These are phyloP conservation scores for Aureobasidium vineae DNA, from an alignment of 2,329 filamentous ascomycete species.

Conservation along the genomic window DNA sequence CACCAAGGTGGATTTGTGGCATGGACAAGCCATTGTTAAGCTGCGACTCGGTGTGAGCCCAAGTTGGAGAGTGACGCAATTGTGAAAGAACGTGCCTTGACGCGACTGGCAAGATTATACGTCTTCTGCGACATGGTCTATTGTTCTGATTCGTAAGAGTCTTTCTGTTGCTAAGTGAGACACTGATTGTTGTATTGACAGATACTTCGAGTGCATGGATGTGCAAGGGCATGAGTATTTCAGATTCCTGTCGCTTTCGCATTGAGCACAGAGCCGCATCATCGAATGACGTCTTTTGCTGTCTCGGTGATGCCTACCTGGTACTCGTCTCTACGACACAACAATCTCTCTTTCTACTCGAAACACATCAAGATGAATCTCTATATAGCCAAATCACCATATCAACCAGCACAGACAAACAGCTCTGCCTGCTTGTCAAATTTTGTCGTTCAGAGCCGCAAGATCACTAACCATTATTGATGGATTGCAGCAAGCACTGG, in stretches of 20 bases:
- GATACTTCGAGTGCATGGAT: neutral
- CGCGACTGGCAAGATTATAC: constrained; percentile 47
- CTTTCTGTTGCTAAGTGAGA: neutral
- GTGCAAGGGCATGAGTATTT: neutral
- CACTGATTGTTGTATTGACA: neutral
- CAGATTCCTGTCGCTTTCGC: constrained; percentile 2
- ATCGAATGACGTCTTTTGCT: neutral
- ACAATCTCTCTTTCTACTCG: neutral
- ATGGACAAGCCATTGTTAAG: constrained; percentile 65
- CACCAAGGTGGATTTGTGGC: constrained; percentile 69
- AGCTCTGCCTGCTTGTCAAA: neutral
- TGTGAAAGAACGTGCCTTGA: constrained; percentile 36
- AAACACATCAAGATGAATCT: neutral
- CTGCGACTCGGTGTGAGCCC: constrained; percentile 39
- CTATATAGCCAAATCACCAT: too few species aligned
- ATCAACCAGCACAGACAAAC: neutral
- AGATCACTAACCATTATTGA: neutral
- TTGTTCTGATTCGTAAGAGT: neutral
- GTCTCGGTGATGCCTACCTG: neutral
- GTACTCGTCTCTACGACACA: neutral
- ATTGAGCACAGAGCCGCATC: constrained; percentile 4
- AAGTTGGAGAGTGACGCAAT: constrained; percentile 33
- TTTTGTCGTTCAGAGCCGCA: neutral
- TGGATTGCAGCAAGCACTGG: constrained; percentile 14
- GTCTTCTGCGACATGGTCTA: constrained; percentile 37